Evolutionary conservation across 192 early-diverging fungal genomes (phyloP).

Genomic region (Endogone sp.): DNA sequence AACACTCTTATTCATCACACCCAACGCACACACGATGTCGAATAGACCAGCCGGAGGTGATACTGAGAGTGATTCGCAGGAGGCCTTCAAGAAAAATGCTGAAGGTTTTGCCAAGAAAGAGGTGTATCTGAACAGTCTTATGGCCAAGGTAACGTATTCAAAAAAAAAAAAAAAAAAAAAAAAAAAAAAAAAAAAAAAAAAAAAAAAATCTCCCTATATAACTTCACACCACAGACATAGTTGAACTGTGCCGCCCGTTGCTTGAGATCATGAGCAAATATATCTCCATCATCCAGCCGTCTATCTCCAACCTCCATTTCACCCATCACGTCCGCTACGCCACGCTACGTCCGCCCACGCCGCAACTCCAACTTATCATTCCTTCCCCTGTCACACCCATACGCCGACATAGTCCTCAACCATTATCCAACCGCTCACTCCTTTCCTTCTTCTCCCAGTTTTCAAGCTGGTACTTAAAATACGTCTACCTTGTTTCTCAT

Average conservation of each 20-base stretch:
- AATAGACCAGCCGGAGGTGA: conserved; percentile 10
- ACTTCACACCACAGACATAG: too few species aligned
- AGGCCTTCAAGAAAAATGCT: conserved; percentile 18
- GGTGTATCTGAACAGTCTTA: conserved; percentile 18
- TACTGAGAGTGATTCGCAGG: conserved; percentile 5
- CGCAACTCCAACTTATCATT: too few species aligned
- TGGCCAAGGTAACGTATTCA: neutral
- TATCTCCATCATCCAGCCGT: neutral
- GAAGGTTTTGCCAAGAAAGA: conserved; percentile 18
- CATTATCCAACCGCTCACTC: too few species aligned
- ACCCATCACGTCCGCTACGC: too few species aligned
- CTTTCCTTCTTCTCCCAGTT: neutral
- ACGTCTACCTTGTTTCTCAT: neutral
- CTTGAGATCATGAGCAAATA: neutral
- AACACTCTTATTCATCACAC: neutral
- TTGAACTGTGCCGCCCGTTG: neutral
- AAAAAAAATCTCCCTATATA: too few species aligned
- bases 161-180: too few species aligned
- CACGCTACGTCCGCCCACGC: too few species aligned
- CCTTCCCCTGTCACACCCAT: too few species aligned
- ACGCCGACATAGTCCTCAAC: neutral
- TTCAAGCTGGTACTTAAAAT: neutral
- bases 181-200: too few species aligned
- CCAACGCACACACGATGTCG: neutral
- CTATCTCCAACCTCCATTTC: too few species aligned